Conservation (phyloP, 2,329 filamentous ascomycete genomes). For the Sporothrix mexicana region DNA sequence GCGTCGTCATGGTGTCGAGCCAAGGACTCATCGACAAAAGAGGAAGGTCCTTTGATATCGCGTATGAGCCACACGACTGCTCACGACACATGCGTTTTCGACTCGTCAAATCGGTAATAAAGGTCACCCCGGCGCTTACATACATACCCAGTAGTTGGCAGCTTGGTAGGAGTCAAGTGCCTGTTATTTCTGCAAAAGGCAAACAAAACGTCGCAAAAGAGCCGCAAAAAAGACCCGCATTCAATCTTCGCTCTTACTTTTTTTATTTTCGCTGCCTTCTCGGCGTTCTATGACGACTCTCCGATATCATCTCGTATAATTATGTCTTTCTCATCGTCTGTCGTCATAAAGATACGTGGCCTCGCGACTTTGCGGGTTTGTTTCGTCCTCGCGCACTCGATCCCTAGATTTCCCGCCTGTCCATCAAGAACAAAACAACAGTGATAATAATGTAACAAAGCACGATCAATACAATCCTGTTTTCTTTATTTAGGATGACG, state of each 20-base stretch:
- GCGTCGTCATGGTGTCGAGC: not conserved
- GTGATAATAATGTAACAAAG: too few species aligned
- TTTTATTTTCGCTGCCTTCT: not conserved
- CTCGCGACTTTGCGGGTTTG: not conserved
- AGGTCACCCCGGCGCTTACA: not conserved
- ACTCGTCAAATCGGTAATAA: not conserved
- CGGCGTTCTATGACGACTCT: not conserved
- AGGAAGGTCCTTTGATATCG: constrained; percentile 9
- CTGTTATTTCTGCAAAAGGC: not conserved
- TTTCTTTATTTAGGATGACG: not conserved
- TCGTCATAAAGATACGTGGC: not conserved
- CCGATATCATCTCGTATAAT: not conserved
- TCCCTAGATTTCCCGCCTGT: constrained; percentile 2
- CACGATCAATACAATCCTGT: not conserved
- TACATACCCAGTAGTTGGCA: not conserved
- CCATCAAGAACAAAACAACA: not conserved
- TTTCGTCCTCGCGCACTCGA: not conserved
- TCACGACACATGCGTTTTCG: not conserved
- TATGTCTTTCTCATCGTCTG: too few species aligned
- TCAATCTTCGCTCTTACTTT: not conserved
- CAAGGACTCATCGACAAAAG: not conserved
- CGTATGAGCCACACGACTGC: not conserved
- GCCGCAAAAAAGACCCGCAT: not conserved
- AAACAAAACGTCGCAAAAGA: not conserved
- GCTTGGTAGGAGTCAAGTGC: too few species aligned